A percentile compares a stretch with the other conserved stretches of the same genome.
These are phyloP conservation scores for Chlorella sp. DNA, from an alignment of 139 green algal genomes.

Conservation along the genomic window DNA sequence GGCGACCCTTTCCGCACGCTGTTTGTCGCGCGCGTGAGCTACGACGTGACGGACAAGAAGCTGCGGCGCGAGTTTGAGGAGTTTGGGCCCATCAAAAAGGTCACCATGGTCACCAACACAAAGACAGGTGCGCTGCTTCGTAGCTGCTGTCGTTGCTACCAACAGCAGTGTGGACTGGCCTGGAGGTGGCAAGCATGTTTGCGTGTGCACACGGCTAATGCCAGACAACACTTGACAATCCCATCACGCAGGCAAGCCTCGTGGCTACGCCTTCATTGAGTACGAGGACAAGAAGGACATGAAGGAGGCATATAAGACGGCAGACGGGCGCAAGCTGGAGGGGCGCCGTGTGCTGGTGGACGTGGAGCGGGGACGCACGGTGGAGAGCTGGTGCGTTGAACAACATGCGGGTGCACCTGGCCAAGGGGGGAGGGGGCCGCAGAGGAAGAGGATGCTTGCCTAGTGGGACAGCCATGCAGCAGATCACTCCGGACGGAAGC, in stretches of 20 bases:
- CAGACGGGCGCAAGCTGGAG: conserved; percentile 77
- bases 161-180: too few species aligned
- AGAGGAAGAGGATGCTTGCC: background rate
- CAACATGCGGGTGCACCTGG: too few species aligned
- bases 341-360: conserved; percentile 71
- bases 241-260: conserved; percentile 56
- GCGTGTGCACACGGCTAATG: too few species aligned
- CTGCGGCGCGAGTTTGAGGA: conserved; percentile 80
- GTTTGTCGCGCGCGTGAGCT: conserved; percentile 70
- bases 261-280: conserved; percentile 87
- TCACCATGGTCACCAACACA: conserved; percentile 72
- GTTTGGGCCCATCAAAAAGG: conserved; percentile 75
- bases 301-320: conserved; percentile 87
- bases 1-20: conserved; percentile 88
- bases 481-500: background rate
- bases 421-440: background rate
- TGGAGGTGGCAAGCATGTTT: too few species aligned
- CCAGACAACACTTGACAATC: background rate
- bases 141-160: background rate
- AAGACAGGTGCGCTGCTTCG: conserved; percentile 14
- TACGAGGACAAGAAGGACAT: conserved; percentile 89
- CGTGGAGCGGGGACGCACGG: conserved; percentile 81
- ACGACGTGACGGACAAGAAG: conserved; percentile 76
- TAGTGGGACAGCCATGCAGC: background rate
- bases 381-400: conserved; percentile 81